A percentile compares a stretch with the other conserved stretches of the same genome.
These are phyloP conservation scores for Stagonosporopsis chrysanthemi DNA, from an alignment of 2,329 filamentous ascomycete genomes.

Conservation along the genomic window DNA sequence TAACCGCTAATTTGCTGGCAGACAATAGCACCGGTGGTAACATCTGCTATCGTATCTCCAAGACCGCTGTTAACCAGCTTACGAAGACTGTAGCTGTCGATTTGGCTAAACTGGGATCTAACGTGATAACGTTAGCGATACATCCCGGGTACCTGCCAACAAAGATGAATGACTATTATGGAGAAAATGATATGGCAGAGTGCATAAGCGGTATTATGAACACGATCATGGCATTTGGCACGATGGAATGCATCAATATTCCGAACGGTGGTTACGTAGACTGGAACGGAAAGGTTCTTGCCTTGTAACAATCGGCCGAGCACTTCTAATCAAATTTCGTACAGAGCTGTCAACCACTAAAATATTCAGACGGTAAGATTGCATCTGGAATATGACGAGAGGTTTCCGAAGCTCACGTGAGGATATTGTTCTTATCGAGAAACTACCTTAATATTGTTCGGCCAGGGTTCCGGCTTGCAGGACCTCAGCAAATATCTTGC, in stretches of 20 bases:
- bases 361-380: too few species aligned
- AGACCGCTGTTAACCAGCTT: slow-evolving; percentile 2
- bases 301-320: neutral
- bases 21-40: neutral
- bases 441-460: too few species aligned
- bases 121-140: slow-evolving; percentile 3
- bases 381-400: too few species aligned
- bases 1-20: neutral
- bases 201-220: neutral
- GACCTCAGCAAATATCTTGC: too few species aligned
- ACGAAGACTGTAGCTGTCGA: slow-evolving; percentile 3
- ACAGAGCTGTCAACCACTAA: too few species aligned
- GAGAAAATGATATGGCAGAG: slow-evolving; percentile 1
- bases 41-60: slow-evolving; percentile 6
- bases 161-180: slow-evolving; percentile 8
- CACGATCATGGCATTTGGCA: neutral
- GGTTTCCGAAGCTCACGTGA: too few species aligned
- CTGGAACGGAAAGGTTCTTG: slow-evolving; percentile 4
- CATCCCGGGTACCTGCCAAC: slow-evolving; percentile 4
- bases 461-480: too few species aligned
- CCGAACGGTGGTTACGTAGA: slow-evolving; percentile 2
- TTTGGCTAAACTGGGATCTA: neutral
- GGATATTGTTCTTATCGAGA: too few species aligned
- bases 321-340: too few species aligned
- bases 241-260: neutral